A percentile compares a stretch with the other conserved stretches of the same genome.
Evolutionary conservation across 1,284 basidiomycete species (phyloP).

Genomic region (Cutaneotrichosporon arboriforme): DNA sequence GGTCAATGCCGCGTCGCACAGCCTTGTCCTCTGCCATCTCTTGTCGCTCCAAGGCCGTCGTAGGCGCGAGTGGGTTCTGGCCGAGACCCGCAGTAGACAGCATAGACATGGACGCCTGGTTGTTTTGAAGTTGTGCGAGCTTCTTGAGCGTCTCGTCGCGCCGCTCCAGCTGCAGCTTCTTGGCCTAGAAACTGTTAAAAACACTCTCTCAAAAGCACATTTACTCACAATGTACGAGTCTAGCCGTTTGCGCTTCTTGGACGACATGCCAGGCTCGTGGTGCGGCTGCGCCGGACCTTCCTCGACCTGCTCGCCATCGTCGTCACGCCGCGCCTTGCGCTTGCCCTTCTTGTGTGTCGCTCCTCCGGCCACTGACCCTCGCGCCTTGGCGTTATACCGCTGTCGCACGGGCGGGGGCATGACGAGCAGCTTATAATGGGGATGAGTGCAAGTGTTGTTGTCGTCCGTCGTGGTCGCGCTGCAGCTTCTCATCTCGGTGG

Average conservation of each 20-base stretch:
- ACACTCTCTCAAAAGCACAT: too few species aligned
- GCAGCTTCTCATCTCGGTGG: not conserved
- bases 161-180: conserved; percentile 46
- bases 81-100: conserved; percentile 35
- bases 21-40: conserved; percentile 70
- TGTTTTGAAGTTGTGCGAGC: conserved; percentile 32
- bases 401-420: conserved; percentile 40
- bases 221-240: conserved; percentile 52
- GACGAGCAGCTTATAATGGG: not conserved
- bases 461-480: not conserved
- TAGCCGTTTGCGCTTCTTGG: conserved; percentile 47
- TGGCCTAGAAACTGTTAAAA: conserved; percentile 24
- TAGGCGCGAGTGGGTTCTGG: conserved; percentile 42
- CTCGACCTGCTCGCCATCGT: conserved; percentile 31
- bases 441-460: conserved; percentile 1
- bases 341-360: conserved; percentile 44
- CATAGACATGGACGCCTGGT: conserved; percentile 28
- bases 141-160: conserved; percentile 40
- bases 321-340: conserved; percentile 36
- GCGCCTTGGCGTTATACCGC: conserved; percentile 46
- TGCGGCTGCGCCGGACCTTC: conserved; percentile 41
- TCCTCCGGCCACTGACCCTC: conserved; percentile 42
- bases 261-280: conserved; percentile 37
- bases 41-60: conserved; percentile 55
- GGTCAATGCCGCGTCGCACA: conserved; percentile 62